A percentile compares a stretch with the other conserved stretches of the same genome.
These are phyloP conservation scores for Neonectria ditissima DNA, from an alignment of 2,329 filamentous ascomycete species.

Conservation along the genomic window DNA sequence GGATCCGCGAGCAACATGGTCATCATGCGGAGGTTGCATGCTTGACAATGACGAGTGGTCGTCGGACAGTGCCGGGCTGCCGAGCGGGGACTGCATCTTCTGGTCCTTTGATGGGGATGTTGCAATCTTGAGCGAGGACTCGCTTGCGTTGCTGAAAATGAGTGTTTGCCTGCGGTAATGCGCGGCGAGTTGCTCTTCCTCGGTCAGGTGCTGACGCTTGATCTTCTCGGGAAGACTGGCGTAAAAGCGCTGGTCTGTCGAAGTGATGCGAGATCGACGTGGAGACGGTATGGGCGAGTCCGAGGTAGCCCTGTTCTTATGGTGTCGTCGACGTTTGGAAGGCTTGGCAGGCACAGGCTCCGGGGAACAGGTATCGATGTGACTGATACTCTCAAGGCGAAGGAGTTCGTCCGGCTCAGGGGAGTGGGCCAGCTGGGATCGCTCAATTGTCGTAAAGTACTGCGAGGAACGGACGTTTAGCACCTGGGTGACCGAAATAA, in stretches of 20 bases:
- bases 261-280: slow-evolving; percentile 53
- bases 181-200: slow-evolving; percentile 76
- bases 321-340: slow-evolving; percentile 31
- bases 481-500: slow-evolving; percentile 14
- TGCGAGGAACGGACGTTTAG: slow-evolving; percentile 50
- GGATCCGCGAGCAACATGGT: slow-evolving; percentile 31
- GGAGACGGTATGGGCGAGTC: slow-evolving; percentile 29
- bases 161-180: slow-evolving; percentile 52
- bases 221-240: slow-evolving; percentile 78
- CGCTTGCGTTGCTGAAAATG: slow-evolving; percentile 48
- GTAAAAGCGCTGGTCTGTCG: slow-evolving; percentile 75
- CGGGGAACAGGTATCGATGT: slow-evolving; percentile 31
- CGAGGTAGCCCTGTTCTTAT: slow-evolving; percentile 35
- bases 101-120: slow-evolving; percentile 42
- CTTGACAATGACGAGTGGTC: slow-evolving; percentile 37
- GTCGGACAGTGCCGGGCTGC: slow-evolving; percentile 39
- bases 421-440: slow-evolving; percentile 72
- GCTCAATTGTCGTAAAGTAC: slow-evolving; percentile 81
- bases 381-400: slow-evolving; percentile 34
- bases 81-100: slow-evolving; percentile 39
- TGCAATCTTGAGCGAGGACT: slow-evolving; percentile 41
- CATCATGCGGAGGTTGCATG: slow-evolving; percentile 42
- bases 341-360: slow-evolving; percentile 30
- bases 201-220: slow-evolving; percentile 75
- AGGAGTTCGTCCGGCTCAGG: slow-evolving; percentile 35